Conservation (phyloP, 2,329 filamentous ascomycete species). For the Neophaeococcomyces aloes region DNA sequence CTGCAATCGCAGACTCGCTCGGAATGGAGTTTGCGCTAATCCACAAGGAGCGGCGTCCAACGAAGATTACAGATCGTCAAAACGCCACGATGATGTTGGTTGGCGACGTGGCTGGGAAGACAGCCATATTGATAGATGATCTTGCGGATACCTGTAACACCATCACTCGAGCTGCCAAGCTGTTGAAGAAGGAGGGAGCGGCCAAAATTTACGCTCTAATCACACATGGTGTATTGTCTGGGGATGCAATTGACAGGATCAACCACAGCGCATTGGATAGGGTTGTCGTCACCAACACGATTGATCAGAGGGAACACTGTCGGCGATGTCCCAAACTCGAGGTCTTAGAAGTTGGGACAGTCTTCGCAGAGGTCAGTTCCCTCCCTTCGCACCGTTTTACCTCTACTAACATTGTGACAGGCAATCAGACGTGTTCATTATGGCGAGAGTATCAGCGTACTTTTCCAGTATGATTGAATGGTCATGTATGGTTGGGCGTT, state of each 20-base stretch:
- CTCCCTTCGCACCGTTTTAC: conserved; percentile 4
- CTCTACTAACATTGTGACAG: conserved; percentile 29
- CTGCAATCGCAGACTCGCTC: conserved; percentile 83
- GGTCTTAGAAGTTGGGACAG: conserved; percentile 74
- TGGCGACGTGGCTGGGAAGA: conserved; percentile 68
- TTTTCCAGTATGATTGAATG: conserved; percentile 70
- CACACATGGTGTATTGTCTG: conserved; percentile 89
- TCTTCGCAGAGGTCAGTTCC: conserved; percentile 69
- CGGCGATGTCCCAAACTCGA: conserved; percentile 75
- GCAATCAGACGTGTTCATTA: conserved; percentile 92
- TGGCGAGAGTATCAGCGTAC: conserved; percentile 90
- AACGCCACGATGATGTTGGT: conserved; percentile 88
- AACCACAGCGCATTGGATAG: conserved; percentile 89
- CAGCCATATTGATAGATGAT: conserved; percentile 87
- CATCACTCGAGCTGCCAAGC: conserved; percentile 87
- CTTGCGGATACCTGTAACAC: conserved; percentile 94
- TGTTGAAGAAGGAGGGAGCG: conserved; percentile 91
- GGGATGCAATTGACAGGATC: conserved; percentile 87
- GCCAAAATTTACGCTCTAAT: conserved; percentile 81
- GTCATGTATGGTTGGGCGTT: background rate
- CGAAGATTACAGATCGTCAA: conserved; percentile 72
- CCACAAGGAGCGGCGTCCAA: conserved; percentile 92
- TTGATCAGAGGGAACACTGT: conserved; percentile 76
- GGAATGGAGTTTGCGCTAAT: conserved; percentile 95
- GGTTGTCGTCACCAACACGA: conserved; percentile 89